Percentiles rank a stretch among this genome's conserved stretches.
Conservation (phyloP, 176 grass and related monocot genomes). For the Melocanna baccifera region DNA sequence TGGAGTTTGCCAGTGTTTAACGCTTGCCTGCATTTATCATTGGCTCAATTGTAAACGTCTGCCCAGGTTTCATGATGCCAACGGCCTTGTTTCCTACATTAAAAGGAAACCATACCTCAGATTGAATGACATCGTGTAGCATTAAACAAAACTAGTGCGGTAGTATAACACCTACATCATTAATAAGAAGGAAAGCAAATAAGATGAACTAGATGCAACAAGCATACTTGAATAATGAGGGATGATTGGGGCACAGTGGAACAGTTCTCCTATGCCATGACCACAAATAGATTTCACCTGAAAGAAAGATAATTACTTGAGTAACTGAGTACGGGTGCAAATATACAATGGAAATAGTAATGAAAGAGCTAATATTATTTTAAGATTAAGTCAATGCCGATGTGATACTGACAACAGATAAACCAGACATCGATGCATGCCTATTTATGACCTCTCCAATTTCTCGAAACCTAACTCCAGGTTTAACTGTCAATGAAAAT, state of each 20-base stretch:
- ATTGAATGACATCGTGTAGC: slow-evolving; percentile 8
- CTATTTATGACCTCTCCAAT: slow-evolving; percentile 94
- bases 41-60: slow-evolving; percentile 96
- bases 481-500: slow-evolving; percentile 72
- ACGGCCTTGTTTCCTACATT: slow-evolving; percentile 94
- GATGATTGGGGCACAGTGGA: slow-evolving; percentile 96
- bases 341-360: not conserved
- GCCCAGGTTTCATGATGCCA: slow-evolving; percentile 97
- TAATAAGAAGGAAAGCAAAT: slow-evolving; percentile 34
- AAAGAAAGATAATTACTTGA: slow-evolving; percentile 11
- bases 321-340: not conserved
- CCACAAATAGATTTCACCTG: slow-evolving; percentile 99
- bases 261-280: slow-evolving; percentile 93
- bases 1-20: slow-evolving; percentile 11
- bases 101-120: slow-evolving; percentile 13
- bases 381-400: not conserved
- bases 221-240: slow-evolving; percentile 91
- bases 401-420: slow-evolving; percentile 75
- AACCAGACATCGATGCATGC: slow-evolving; percentile 82
- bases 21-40: slow-evolving; percentile 92
- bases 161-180: not conserved
- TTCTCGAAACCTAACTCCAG: slow-evolving; percentile 89
- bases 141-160: not conserved
- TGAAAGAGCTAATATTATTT: slow-evolving; percentile 4
- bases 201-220: slow-evolving; percentile 21